Conservation (phyloP, 2,329 filamentous ascomycete genomes). For the Aspergillus clavatus region DNA sequence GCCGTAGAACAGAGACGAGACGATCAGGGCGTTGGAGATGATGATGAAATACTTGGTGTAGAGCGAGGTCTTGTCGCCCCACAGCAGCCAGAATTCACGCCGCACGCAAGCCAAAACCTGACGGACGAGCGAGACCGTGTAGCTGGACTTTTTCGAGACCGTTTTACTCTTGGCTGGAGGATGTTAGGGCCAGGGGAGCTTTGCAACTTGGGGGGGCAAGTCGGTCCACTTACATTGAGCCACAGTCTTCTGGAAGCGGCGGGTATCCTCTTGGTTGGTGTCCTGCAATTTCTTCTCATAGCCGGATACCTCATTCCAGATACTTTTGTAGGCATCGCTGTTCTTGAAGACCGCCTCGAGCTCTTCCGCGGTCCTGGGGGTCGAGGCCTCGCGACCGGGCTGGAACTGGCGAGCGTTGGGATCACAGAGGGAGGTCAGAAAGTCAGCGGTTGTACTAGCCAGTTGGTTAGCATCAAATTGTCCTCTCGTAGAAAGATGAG, state of each 20-base stretch:
- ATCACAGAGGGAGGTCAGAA: conserved; percentile 71
- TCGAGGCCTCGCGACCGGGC: conserved; percentile 58
- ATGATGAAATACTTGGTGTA: conserved; percentile 78
- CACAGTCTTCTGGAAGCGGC: conserved; percentile 62
- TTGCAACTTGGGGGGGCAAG: not conserved
- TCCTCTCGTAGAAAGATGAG: not conserved
- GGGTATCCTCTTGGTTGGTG: conserved; percentile 57
- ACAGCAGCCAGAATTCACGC: conserved; percentile 73
- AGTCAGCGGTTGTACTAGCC: conserved; percentile 67
- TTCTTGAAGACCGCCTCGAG: conserved; percentile 63
- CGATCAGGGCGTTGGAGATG: conserved; percentile 67
- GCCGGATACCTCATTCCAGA: conserved; percentile 57
- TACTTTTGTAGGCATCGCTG: conserved; percentile 57
- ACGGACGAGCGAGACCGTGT: conserved; percentile 68
- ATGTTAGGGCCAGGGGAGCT: no score
- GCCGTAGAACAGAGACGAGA: conserved; percentile 74
- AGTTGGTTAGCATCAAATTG: not conserved
- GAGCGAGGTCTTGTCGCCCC: conserved; percentile 68
- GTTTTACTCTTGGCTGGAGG: conserved; percentile 54
- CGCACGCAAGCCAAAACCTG: conserved; percentile 61
- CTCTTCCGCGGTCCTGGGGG: conserved; percentile 65
- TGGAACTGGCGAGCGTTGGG: conserved; percentile 65
- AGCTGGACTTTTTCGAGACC: conserved; percentile 64
- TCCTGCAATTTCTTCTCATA: conserved; percentile 56
- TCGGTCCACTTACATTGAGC: conserved; percentile 49